These are phyloP conservation scores for Phaeotremella fagi DNA, from an alignment of 768 basidiomycete species.

Conservation along the genomic window DNA sequence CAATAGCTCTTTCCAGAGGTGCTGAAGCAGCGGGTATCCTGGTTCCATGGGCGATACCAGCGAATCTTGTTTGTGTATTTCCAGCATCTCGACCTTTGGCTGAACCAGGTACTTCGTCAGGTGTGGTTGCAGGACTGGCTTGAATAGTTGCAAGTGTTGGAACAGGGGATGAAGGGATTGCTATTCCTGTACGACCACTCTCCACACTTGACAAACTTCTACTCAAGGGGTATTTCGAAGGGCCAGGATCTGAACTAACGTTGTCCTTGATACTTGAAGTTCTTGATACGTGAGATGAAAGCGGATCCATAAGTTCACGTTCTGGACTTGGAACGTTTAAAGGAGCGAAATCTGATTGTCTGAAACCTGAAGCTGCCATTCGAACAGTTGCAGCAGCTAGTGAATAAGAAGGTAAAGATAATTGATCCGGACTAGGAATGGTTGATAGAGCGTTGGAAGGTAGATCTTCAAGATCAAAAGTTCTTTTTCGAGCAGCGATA, in stretches of 20 bases:
- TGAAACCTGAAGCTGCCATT: conserved; percentile 32
- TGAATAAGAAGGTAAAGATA: conserved; percentile 35
- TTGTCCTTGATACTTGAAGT: conserved; percentile 9
- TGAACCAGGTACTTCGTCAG: conserved; percentile 53
- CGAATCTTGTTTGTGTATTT: conserved; percentile 44
- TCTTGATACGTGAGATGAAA: conserved; percentile 48
- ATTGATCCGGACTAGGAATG: conserved; percentile 18
- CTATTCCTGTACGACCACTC: conserved; percentile 32
- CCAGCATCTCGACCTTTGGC: conserved; percentile 27
- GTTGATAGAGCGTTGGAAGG: background rate
- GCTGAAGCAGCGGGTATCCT: conserved; percentile 47
- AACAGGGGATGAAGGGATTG: conserved; percentile 40
- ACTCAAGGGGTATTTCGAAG: conserved; percentile 41
- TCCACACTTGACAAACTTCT: conserved; percentile 51
- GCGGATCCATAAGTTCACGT: conserved; percentile 83
- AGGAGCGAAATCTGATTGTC: conserved; percentile 63
- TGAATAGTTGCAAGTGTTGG: conserved; percentile 25
- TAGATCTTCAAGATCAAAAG: conserved; percentile 25
- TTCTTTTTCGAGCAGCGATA: conserved; percentile 17
- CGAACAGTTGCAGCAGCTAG: conserved; percentile 43
- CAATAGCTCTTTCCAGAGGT: conserved; percentile 62
- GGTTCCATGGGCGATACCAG: conserved; percentile 10
- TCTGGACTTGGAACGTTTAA: conserved; percentile 85
- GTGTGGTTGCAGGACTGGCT: conserved; percentile 35
- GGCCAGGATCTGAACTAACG: conserved; percentile 38